phyloP scores from a whole-genome alignment of 805 yeast species.

The Wickerhamiella parazyma region DNA sequence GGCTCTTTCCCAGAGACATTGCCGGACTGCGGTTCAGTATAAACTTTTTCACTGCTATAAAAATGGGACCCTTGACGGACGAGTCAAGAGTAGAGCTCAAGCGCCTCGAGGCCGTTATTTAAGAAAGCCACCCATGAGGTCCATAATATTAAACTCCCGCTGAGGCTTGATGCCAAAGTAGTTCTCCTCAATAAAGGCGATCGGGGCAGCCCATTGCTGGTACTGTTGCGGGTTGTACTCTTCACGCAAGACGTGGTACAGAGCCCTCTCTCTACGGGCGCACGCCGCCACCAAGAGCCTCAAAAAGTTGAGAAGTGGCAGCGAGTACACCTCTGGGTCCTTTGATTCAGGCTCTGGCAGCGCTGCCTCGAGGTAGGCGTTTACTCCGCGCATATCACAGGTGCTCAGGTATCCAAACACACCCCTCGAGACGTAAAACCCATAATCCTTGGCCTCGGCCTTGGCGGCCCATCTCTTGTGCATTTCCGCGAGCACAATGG shows the following conservation, averaged over 20 bases:
- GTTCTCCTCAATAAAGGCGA: constrained; percentile 44
- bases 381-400: constrained; percentile 50
- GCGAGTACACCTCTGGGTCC: constrained; percentile 22
- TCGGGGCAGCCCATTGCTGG: constrained; percentile 31
- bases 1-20: background rate
- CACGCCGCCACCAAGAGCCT: constrained; percentile 53
- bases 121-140: constrained; percentile 61
- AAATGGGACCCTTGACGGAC: constrained; percentile 72
- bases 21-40: constrained; percentile 47
- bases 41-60: constrained; percentile 87
- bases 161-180: constrained; percentile 47
- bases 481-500: constrained; percentile 34
- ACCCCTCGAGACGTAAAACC: constrained; percentile 36
- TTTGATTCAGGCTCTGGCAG: background rate
- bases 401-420: constrained; percentile 62
- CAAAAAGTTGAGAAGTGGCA: constrained; percentile 48
- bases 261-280: constrained; percentile 37
- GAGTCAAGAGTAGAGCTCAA: constrained; percentile 49
- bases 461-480: constrained; percentile 35
- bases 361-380: constrained; percentile 29
- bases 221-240: constrained; percentile 32
- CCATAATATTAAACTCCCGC: constrained; percentile 43
- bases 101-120: background rate
- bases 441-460: constrained; percentile 20
- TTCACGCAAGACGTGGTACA: constrained; percentile 39